phyloP scores from a whole-genome alignment of 2,329 filamentous ascomycete species.

The Phyllosticta citrichinensis region DNA sequence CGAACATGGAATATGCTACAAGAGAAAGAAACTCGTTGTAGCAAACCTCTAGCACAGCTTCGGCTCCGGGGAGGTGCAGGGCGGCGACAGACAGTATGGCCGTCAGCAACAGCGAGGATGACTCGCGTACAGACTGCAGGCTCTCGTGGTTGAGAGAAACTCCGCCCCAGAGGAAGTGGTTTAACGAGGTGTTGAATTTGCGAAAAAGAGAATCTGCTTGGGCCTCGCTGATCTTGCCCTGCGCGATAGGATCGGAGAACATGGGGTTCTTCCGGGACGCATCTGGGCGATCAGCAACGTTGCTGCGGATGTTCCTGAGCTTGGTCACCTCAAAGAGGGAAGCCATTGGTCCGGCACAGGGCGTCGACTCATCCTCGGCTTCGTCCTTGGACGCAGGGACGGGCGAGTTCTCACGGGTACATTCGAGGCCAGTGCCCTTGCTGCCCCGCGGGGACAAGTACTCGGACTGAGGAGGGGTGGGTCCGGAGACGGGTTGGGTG shows the following conservation, averaged over 20 bases:
- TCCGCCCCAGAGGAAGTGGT: constrained; percentile 25
- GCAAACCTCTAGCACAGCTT: constrained; percentile 22
- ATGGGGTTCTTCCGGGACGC: constrained; percentile 14
- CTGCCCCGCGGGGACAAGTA: constrained; percentile 18
- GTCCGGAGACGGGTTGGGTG: constrained; percentile 11
- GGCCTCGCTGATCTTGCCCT: constrained; percentile 18
- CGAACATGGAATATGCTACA: constrained; percentile 24
- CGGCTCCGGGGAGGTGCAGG: constrained; percentile 20
- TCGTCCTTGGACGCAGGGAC: constrained; percentile 14
- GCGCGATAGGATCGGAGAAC: constrained; percentile 24
- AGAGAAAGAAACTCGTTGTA: constrained; percentile 25
- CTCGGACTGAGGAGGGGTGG: constrained; percentile 19
- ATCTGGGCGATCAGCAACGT: constrained; percentile 17
- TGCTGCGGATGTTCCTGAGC: constrained; percentile 24
- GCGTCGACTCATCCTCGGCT: constrained; percentile 1
- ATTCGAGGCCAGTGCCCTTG: constrained; percentile 22
- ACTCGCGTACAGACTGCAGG: constrained; percentile 20
- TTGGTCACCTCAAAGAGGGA: constrained; percentile 25
- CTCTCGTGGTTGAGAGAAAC: constrained; percentile 22
- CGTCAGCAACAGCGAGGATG: constrained; percentile 23
- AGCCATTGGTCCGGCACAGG: constrained; percentile 22
- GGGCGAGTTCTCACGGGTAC: constrained; percentile 24
- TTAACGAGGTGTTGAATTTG: constrained; percentile 22
- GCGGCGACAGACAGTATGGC: constrained; percentile 22
- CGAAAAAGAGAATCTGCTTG: constrained; percentile 23